Evolutionary conservation across 2,329 filamentous ascomycete genomes (phyloP), one percentile per base, ranked within the genome.

Genomic region (Venturia nashicola): DNA sequence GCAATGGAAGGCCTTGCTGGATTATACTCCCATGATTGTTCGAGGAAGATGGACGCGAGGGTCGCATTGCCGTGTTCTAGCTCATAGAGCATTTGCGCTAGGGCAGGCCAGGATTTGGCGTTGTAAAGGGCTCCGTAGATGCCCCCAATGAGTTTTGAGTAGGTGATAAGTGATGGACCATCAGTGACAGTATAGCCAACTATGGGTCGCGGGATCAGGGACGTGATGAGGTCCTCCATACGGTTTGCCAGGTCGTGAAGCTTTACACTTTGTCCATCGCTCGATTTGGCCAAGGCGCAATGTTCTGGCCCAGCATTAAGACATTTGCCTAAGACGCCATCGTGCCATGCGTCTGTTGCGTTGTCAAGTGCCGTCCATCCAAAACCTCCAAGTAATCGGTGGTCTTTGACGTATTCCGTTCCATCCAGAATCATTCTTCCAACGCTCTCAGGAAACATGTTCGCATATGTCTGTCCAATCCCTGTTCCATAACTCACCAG

Each of bases 401-500:
- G 57, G 20, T 64, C 59, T n/a, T 14, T 32, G 6, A 64, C 57
- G 54, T 62, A 46, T 14, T 48, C 44, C 11, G 40, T 62, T 23
- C 62, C 62, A 64, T 82, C 80, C 0, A 82, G 70, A 14, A 82
- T 77, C 57, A 82, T 68, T 5, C 79, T 74, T 0, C 80, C 80
- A 0, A 80, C 78, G 54, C 75, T 76, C 23, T 75, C 67, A 0
- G 80, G 80, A 48, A 82, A 82, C 76, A 82, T 78, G 65, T 75
- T 76, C 34, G 78, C 79, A 62, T 79, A 82, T 0, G 78, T 81
- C 69, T 82, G 79, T 0, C 78, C 80, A 57, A 82, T 81, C 3
- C 77, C 78, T 0, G 80, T 82, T 20, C 80, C 80, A 65, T 82
- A 82, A 42, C 59, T 61, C 5, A 61, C 36, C 1, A 61, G 42